A percentile compares a stretch with the other conserved stretches of the same genome.
Evolutionary conservation across 23 red algal species (phyloP).

Genomic region (Agarophyton chilense): DNA sequence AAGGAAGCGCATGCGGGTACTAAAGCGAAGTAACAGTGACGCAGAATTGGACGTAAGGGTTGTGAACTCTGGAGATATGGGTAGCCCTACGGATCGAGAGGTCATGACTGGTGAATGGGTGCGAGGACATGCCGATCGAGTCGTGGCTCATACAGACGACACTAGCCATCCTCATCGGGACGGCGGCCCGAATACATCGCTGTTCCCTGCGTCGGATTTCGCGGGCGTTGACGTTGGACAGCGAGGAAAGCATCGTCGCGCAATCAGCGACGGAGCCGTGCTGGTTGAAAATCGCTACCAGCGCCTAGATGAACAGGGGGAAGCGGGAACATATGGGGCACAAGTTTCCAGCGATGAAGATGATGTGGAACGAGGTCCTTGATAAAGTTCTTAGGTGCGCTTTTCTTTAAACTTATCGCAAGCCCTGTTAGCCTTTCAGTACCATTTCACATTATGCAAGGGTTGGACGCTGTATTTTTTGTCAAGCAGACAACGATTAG

Average conservation of each 20-base stretch:
- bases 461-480: no score
- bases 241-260: conserved; percentile 38
- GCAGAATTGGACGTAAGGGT: conserved; percentile 62
- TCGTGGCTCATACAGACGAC: not conserved
- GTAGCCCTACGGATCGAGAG: not conserved
- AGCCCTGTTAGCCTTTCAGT: not conserved
- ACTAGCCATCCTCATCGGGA: not conserved
- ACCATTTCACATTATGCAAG: not conserved
- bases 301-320: conserved; percentile 26
- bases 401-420: no score
- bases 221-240: not conserved
- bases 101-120: conserved; percentile 36
- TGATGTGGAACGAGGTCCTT: not conserved
- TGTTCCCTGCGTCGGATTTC: not conserved
- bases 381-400: no score
- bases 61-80: not conserved
- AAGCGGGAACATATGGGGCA: conserved; percentile 16
- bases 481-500: no score
- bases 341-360: conserved; percentile 11
- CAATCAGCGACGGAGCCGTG: conserved; percentile 59
- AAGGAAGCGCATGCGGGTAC: conserved; percentile 38
- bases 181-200: not conserved
- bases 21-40: conserved; percentile 60
- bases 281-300: conserved; percentile 57
- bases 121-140: conserved; percentile 10